A percentile compares a stretch with the other conserved stretches of the same genome.
These are phyloP conservation scores for Hansenula anomala DNA, from an alignment of 1,139 yeast genomes.

Conservation along the genomic window DNA sequence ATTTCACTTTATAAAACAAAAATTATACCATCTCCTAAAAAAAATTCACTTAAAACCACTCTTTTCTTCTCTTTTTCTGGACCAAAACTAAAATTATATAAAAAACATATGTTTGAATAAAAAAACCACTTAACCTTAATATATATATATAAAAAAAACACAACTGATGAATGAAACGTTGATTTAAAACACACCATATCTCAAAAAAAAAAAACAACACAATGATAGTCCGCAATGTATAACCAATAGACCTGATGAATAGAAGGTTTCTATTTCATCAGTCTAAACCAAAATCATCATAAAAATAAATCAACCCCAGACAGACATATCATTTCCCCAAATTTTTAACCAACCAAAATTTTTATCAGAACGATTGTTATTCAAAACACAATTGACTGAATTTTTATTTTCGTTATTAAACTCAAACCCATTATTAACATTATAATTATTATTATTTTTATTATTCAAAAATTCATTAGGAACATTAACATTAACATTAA, in stretches of 20 bases:
- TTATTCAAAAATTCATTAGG: neutral
- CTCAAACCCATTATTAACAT: neutral
- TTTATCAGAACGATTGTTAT: constrained; percentile 10
- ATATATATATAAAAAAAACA: too few relatives aligned
- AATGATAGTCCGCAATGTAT: neutral
- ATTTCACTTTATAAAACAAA: neutral
- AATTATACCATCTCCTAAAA: too few relatives aligned
- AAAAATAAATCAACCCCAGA: constrained; percentile 17
- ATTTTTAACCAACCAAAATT: constrained; percentile 21
- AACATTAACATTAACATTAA: neutral
- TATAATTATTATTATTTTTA: constrained; percentile 1
- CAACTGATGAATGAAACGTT: too few relatives aligned
- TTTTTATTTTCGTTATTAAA: constrained; percentile 6
- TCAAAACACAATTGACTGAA: constrained; percentile 3
- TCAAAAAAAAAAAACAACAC: neutral
- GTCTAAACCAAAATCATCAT: neutral
- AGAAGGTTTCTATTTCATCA: too few relatives aligned
- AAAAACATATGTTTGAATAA: too few relatives aligned
- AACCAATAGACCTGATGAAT: too few relatives aligned
- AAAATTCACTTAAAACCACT: neutral
- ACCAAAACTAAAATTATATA: too few relatives aligned
- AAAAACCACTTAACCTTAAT: too few relatives aligned
- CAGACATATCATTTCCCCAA: constrained; percentile 25
- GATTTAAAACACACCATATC: too few relatives aligned
- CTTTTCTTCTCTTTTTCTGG: neutral